These are phyloP conservation scores for Voacanga thouarsii DNA, from an alignment of 257 asterid species.

Conservation along the genomic window DNA sequence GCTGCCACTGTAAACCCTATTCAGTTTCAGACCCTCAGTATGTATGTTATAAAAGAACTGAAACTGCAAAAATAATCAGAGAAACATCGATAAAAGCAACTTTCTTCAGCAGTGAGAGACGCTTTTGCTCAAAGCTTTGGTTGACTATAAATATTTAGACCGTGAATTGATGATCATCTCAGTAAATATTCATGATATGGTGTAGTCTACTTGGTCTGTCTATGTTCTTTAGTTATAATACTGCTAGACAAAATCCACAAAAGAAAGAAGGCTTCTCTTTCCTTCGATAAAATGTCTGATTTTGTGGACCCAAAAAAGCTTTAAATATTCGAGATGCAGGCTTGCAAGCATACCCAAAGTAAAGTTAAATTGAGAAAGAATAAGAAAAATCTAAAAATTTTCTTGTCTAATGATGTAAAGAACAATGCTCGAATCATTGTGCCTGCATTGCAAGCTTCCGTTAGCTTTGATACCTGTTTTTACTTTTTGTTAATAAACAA, in stretches of 20 bases:
- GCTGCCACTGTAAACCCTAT: neutral
- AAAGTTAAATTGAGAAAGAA: constrained; percentile 4
- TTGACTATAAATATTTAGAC: neutral
- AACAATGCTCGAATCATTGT: constrained; percentile 1
- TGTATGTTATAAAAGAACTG: neutral
- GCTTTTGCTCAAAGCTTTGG: neutral
- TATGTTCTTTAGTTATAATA: neutral
- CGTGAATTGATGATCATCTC: neutral
- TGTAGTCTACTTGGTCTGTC: neutral
- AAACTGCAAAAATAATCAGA: neutral
- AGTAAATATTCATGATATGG: neutral
- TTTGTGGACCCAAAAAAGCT: constrained; percentile 20
- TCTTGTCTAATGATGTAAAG: constrained; percentile 6
- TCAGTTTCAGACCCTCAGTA: neutral
- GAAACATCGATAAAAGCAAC: neutral
- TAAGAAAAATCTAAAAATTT: constrained; percentile 11
- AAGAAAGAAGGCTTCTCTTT: neutral
- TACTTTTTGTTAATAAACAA: too few species aligned
- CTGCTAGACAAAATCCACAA: neutral
- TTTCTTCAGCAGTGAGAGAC: neutral
- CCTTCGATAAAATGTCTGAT: neutral
- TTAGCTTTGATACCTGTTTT: neutral
- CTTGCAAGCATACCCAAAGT: neutral
- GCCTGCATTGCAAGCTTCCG: neutral
- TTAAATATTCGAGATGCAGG: neutral